Conservation (phyloP, 129 eudicot species). For the Helichrysum umbraculigerum region DNA sequence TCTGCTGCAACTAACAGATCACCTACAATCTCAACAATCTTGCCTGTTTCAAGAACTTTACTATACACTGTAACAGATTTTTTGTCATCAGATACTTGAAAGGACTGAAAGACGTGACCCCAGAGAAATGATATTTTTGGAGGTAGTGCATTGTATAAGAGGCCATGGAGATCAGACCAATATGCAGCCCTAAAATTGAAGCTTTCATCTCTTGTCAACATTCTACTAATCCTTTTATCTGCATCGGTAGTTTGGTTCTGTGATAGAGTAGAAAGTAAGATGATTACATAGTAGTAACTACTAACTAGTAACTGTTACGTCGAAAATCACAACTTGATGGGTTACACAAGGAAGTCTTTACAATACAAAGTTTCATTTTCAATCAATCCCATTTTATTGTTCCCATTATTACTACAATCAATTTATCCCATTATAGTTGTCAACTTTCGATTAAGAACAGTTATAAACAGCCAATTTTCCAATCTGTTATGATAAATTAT, state of each 20-base stretch:
- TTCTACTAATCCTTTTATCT: conserved; percentile 44
- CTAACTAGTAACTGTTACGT: neutral
- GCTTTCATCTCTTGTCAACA: conserved; percentile 67
- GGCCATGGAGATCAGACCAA: conserved; percentile 86
- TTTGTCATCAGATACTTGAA: conserved; percentile 43
- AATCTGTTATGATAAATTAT: too few relatives aligned
- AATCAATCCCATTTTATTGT: too few relatives aligned
- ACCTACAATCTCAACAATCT: conserved; percentile 37
- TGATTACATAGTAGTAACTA: neutral
- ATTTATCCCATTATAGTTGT: too few relatives aligned
- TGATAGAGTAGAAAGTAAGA: conserved; percentile 12
- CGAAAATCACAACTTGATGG: neutral
- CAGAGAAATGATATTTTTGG: conserved; percentile 51
- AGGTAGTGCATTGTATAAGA: conserved; percentile 63
- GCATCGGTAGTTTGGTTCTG: conserved; percentile 70
- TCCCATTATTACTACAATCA: too few relatives aligned
- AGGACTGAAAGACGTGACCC: conserved; percentile 76
- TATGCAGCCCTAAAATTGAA: conserved; percentile 83
- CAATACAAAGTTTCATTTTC: too few relatives aligned
- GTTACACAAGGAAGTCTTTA: neutral
- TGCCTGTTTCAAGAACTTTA: conserved; percentile 57
- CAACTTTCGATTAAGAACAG: too few relatives aligned
- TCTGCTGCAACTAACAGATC: conserved; percentile 88
- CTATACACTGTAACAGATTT: conserved; percentile 43
- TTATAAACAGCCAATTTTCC: too few relatives aligned